Conservation (phyloP, 768 basidiomycete genomes). For the Suillus weaverae region DNA sequence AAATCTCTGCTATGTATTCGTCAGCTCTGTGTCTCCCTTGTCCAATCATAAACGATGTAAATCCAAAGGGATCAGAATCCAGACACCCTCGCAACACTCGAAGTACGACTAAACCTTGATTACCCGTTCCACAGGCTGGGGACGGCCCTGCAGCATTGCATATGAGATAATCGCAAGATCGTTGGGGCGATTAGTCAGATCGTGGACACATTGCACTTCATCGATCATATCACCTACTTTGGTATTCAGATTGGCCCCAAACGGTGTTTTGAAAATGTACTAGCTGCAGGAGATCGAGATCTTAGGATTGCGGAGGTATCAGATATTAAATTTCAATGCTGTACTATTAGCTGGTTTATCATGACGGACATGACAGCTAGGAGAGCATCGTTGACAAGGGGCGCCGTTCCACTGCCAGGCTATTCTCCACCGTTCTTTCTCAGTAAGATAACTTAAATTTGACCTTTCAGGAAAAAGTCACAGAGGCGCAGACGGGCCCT, state of each 20-base stretch:
- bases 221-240: too few species aligned
- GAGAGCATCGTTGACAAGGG: conserved; percentile 10
- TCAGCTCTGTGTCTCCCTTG: background rate
- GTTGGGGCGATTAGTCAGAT: background rate
- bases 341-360: background rate
- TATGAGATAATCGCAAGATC: background rate
- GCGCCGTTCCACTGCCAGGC: conserved; percentile 3
- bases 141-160: background rate
- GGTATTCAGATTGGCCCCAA: background rate
- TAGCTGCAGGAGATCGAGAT: background rate
- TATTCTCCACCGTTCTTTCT: background rate
- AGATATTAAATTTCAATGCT: background rate
- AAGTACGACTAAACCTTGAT: background rate
- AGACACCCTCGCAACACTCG: background rate
- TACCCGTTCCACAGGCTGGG: background rate
- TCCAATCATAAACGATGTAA: background rate
- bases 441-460: background rate
- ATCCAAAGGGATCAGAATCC: background rate
- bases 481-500: background rate
- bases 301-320: background rate
- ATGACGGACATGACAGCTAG: background rate
- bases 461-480: background rate
- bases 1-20: background rate
- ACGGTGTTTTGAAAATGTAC: background rate
- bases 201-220: background rate